Conservation (phyloP, 164 flowering plant genomes). For the Chimonanthus salicifolius region DNA sequence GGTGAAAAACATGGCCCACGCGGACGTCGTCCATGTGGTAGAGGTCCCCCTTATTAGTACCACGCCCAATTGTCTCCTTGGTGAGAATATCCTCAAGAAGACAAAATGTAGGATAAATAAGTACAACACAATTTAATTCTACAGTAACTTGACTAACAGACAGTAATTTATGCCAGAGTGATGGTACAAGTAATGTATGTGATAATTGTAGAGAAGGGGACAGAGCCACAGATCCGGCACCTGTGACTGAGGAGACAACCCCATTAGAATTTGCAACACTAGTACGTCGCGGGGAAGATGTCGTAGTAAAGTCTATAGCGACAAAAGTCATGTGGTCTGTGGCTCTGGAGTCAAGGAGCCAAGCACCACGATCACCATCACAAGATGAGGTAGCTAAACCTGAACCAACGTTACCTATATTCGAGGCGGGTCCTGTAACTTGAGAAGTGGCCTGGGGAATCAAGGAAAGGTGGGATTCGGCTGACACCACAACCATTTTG, state of each 20-base stretch:
- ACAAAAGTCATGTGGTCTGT: background rate
- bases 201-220: background rate
- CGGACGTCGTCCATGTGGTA: conserved; percentile 4
- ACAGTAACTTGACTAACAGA: conserved; percentile 2
- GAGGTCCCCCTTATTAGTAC: background rate
- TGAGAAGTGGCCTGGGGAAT: background rate
- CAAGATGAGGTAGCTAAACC: background rate
- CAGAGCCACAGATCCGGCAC: background rate
- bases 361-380: background rate
- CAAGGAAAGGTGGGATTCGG: background rate
- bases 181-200: background rate
- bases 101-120: background rate
- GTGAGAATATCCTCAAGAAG: background rate
- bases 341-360: no score
- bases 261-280: background rate
- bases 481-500: background rate
- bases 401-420: no score
- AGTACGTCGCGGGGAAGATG: background rate
- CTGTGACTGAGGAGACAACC: background rate
- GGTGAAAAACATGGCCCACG: background rate
- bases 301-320: background rate
- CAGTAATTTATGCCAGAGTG: background rate
- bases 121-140: background rate
- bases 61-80: background rate
- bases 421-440: background rate